phyloP scores from a whole-genome alignment of 2,329 filamentous ascomycete species.

The Aspergillus thermomutatus region DNA sequence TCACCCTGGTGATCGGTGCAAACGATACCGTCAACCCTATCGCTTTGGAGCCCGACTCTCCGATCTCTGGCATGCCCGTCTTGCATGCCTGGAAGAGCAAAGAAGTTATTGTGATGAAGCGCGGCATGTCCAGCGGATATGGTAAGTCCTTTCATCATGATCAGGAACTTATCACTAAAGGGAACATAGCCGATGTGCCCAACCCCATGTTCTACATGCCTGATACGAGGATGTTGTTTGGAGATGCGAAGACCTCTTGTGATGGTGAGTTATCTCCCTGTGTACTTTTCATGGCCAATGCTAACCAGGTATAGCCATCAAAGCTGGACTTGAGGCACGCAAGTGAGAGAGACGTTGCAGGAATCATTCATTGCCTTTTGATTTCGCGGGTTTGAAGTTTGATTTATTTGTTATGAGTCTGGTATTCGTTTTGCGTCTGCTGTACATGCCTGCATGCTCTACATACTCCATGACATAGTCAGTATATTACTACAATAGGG shows the following conservation, averaged over 20 bases:
- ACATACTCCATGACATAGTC: neutral
- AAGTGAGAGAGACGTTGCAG: neutral
- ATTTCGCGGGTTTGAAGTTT: neutral
- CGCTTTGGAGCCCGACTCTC: slow-evolving; percentile 74
- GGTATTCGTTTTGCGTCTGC: neutral
- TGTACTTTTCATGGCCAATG: neutral
- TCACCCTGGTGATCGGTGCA: slow-evolving; percentile 84
- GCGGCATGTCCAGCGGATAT: slow-evolving; percentile 83
- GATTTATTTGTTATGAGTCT: neutral
- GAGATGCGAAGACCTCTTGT: slow-evolving; percentile 79
- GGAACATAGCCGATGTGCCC: slow-evolving; percentile 69
- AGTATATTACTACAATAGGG: neutral
- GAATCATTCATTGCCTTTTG: neutral
- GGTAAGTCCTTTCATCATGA: slow-evolving; percentile 50
- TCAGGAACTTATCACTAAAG: slow-evolving; percentile 3
- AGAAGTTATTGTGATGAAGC: slow-evolving; percentile 90
- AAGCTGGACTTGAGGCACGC: neutral
- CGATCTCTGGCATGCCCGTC: slow-evolving; percentile 90
- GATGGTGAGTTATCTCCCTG: slow-evolving; percentile 57
- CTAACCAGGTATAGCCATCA: neutral
- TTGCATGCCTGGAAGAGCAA: slow-evolving; percentile 93
- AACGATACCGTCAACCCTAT: slow-evolving; percentile 94
- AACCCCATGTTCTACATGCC: slow-evolving; percentile 95
- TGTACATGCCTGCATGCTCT: neutral
- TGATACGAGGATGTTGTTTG: slow-evolving; percentile 86